A percentile compares a stretch with the other conserved stretches of the same genome.
phyloP scores from a whole-genome alignment of 306 rosid genomes.

The Casuarina glauca region DNA sequence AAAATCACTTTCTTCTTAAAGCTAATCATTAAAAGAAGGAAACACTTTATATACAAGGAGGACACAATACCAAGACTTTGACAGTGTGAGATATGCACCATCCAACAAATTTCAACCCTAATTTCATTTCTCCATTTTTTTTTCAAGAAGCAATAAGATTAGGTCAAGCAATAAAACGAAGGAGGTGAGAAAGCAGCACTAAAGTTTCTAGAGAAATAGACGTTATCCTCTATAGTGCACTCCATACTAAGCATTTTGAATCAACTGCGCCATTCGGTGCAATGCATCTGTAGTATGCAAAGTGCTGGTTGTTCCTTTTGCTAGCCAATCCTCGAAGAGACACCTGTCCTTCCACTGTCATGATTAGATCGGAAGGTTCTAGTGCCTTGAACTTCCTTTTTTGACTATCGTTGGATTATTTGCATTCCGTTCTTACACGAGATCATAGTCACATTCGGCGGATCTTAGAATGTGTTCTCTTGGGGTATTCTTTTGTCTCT shows the following conservation, averaged over 20 bases:
- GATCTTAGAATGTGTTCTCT: neutral
- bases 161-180: too few species aligned
- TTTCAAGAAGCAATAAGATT: too few species aligned
- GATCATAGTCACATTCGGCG: conserved; percentile 22
- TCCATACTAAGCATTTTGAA: neutral
- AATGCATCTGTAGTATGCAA: neutral
- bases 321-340: neutral
- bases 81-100: too few species aligned
- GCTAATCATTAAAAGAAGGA: too few species aligned
- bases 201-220: neutral
- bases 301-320: conserved; percentile 21
- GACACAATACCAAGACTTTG: too few species aligned
- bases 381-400: neutral
- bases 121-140: too few species aligned
- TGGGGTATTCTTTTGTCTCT: neutral
- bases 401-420: neutral
- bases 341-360: conserved; percentile 33
- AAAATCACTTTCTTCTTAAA: too few species aligned
- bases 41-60: too few species aligned
- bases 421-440: conserved; percentile 1
- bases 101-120: too few species aligned
- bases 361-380: neutral
- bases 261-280: neutral
- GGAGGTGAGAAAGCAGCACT: neutral
- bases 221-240: neutral